phyloP scores from a whole-genome alignment of 805 yeast species.

The Peterozyma toletana region DNA sequence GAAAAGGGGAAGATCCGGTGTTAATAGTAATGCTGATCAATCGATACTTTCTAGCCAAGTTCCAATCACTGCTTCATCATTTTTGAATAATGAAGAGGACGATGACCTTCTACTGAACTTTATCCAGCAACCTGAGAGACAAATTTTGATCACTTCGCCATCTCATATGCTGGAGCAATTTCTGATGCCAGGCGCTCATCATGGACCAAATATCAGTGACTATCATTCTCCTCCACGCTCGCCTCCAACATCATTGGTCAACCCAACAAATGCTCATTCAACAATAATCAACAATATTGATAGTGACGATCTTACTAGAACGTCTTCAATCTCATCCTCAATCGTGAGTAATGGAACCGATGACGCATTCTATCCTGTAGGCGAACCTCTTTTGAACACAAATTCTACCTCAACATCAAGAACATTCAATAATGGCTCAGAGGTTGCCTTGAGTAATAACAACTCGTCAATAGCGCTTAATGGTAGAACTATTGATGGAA shows the following conservation, averaged over 20 bases:
- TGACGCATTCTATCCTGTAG: constrained; percentile 6
- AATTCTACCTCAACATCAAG: neutral
- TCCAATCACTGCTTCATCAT: constrained; percentile 7
- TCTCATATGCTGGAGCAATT: no score
- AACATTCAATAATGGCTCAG: neutral
- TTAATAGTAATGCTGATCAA: no score
- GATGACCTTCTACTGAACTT: neutral
- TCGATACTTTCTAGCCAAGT: neutral
- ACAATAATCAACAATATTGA: neutral
- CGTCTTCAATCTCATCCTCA: constrained; percentile 3
- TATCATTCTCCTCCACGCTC: neutral
- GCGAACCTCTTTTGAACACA: constrained; percentile 6
- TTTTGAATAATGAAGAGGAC: constrained; percentile 4
- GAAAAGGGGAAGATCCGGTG: neutral
- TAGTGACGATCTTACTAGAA: neutral
- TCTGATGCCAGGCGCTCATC: neutral
- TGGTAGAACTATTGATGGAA: no score
- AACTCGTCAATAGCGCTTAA: no score
- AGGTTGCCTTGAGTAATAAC: neutral
- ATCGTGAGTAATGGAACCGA: neutral
- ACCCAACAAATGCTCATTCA: no score
- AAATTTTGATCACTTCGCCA: no score
- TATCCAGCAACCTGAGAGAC: neutral
- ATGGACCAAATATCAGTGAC: neutral
- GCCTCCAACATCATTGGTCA: neutral